Conservation (phyloP, 2,329 filamentous ascomycete species). For the Pyrenophora tritici-repentis region DNA sequence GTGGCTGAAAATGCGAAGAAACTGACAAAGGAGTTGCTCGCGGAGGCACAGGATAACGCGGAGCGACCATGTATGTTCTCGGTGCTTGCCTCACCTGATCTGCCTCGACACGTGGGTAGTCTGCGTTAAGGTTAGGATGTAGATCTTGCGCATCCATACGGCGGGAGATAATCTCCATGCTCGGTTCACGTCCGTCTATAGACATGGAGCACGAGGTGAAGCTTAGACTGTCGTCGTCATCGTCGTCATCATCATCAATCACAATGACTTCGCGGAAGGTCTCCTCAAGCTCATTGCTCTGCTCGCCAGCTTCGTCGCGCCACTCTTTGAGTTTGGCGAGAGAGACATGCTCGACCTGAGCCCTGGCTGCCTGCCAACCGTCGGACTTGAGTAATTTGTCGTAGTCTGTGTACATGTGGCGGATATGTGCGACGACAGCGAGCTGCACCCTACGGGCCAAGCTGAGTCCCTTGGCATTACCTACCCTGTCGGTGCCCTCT, state of each 20-base stretch:
- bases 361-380: conserved; percentile 60
- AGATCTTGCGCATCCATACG: conserved; percentile 41
- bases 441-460: conserved; percentile 64
- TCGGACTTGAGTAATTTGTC: conserved; percentile 61
- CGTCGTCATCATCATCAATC: conserved; percentile 66
- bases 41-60: conserved; percentile 17
- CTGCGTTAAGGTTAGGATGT: conserved; percentile 28
- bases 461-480: conserved; percentile 59
- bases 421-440: conserved; percentile 65
- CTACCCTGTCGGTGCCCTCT: conserved; percentile 63
- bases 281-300: conserved; percentile 62
- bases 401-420: conserved; percentile 66
- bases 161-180: conserved; percentile 41
- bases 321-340: conserved; percentile 64
- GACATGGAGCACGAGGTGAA: conserved; percentile 20
- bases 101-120: conserved; percentile 18
- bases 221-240: conserved; percentile 45
- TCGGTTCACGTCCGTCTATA: conserved; percentile 36
- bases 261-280: conserved; percentile 68
- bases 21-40: conserved; percentile 9
- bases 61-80: conserved; percentile 33
- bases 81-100: conserved; percentile 23
- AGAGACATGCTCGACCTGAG: conserved; percentile 59
- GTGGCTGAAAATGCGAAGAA: conserved; percentile 13
- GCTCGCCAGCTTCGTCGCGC: conserved; percentile 61